Base-by-base conservation (phyloP, 2,329 filamentous ascomycete genomes). In the Parastagonospora avenae region DNA sequence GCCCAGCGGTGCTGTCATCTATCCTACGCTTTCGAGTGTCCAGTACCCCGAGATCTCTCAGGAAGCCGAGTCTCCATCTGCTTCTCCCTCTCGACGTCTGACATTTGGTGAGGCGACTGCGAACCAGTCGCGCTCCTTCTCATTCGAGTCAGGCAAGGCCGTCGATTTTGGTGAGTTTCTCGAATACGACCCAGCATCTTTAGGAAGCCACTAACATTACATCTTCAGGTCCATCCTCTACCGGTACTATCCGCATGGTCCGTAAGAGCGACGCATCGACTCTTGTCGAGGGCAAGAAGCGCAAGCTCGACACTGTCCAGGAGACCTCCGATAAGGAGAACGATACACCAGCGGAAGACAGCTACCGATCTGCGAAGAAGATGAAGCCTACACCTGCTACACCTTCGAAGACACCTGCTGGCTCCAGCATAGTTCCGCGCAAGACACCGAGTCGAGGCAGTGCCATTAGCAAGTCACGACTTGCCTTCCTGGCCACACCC, bases 291-390 rank as follows among this genome's bases (percentile, higher is more conserved):
- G 62, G 54, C 40, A 79, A 76, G 64, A 79, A 80, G 67, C 74
- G 78, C 51, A 80, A 79, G 62, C 69, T 77, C 59, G 67, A 72
- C n/a, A 63, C 59, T 10, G 53, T 71, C 2, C 70, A 70, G 30
- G 66, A 73, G 54, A 51, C 51, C 9, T 74, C 71, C 2, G 73
- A 77, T 51, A 79, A 79, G 63, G 78, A 79, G 66, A 79, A 79
- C 40, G 66, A 63, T 15, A 63, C 65, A 19, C 67, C 63, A 11
- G 51, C 37, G 4, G 59, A 67, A 29, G 54, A 58, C 14, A 71
- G 70, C 4, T 62, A 59, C 31, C 68, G 72, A 27, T 67, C 65
- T 8, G 57, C 62, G 6, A 75, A 75, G 66, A 74, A 71, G 54
- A 52, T 60, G 35, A 74, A 63, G 54, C 49, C 54, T 5, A 60